Evolutionary conservation across 1,284 basidiomycete genomes (phyloP).

Genomic region (Papiliotrema fonsecae): DNA sequence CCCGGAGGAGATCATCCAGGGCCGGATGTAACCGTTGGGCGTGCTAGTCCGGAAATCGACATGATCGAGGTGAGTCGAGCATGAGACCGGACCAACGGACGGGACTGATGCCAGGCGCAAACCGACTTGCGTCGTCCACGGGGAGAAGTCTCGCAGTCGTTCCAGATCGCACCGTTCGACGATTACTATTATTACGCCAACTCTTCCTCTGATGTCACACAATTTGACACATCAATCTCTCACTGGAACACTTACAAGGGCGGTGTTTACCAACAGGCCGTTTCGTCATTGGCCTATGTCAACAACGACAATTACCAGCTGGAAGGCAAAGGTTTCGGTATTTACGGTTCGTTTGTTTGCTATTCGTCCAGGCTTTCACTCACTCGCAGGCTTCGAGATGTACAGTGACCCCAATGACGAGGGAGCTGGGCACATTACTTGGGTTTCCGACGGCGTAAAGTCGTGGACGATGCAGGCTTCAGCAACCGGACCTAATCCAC

Average conservation of each 20-base stretch:
- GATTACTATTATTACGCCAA: slow-evolving; percentile 60
- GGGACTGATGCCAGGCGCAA: slow-evolving; percentile 16
- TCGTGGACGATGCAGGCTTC: slow-evolving; percentile 54
- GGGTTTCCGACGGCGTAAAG: slow-evolving; percentile 57
- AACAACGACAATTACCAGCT: slow-evolving; percentile 49
- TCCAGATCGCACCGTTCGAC: slow-evolving; percentile 57
- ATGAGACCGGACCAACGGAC: background rate
- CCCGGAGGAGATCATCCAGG: slow-evolving; percentile 50
- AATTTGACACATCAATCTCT: slow-evolving; percentile 49
- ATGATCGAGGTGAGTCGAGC: slow-evolving; percentile 48
- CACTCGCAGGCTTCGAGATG: slow-evolving; percentile 61
- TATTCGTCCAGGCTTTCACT: slow-evolving; percentile 48
- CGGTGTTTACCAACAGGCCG: slow-evolving; percentile 71
- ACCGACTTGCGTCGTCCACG: slow-evolving; percentile 18
- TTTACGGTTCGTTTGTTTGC: slow-evolving; percentile 53
- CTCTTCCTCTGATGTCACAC: slow-evolving; percentile 42
- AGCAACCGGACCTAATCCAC: slow-evolving; percentile 60
- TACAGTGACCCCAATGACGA: slow-evolving; percentile 58
- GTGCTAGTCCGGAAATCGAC: slow-evolving; percentile 55
- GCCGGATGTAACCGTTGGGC: slow-evolving; percentile 43
- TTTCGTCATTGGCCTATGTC: slow-evolving; percentile 61
- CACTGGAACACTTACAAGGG: slow-evolving; percentile 72
- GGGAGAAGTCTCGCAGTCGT: slow-evolving; percentile 57
- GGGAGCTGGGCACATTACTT: slow-evolving; percentile 58
- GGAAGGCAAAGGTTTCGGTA: slow-evolving; percentile 24